Evolutionary conservation across 129 eudicot species (phyloP).

Genomic region (Helianthus annuus): DNA sequence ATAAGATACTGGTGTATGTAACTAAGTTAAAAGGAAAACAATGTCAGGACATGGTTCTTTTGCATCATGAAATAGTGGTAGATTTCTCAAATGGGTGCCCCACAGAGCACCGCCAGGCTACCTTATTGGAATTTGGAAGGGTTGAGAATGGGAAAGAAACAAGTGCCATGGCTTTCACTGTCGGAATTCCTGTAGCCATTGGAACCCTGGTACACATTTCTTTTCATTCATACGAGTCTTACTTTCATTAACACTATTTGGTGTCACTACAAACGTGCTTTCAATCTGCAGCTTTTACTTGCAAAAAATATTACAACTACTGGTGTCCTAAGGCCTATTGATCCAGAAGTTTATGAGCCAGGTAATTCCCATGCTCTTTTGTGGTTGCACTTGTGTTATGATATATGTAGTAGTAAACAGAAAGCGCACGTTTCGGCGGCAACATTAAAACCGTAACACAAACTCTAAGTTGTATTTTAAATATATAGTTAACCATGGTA

Average conservation of each 20-base stretch:
- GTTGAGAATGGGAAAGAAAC: conserved; percentile 49
- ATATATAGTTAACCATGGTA: too few species aligned
- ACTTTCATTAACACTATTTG: neutral
- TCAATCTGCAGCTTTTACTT: conserved; percentile 66
- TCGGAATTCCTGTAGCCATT: conserved; percentile 90
- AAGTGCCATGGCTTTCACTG: conserved; percentile 89
- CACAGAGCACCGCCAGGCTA: conserved; percentile 62
- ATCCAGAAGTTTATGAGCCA: conserved; percentile 87
- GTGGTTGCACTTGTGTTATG: neutral
- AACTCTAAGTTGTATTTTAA: too few species aligned
- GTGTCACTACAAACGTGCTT: conserved; percentile 13
- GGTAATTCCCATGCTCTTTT: conserved; percentile 40
- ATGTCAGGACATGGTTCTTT: conserved; percentile 89
- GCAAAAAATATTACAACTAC: conserved; percentile 55
- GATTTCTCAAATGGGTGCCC: conserved; percentile 63
- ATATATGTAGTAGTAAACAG: neutral
- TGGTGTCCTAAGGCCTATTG: conserved; percentile 78
- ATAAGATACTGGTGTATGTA: conserved; percentile 1
- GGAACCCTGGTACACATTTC: conserved; percentile 75
- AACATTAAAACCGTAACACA: too few species aligned
- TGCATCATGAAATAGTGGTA: conserved; percentile 85
- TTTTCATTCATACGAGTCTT: too few species aligned
- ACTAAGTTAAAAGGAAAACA: neutral
- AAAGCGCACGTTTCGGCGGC: too few species aligned
- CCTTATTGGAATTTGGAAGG: conserved; percentile 77